Conservation (phyloP, 2,329 filamentous ascomycete species). For the Pseudocercospora fijiensis region DNA sequence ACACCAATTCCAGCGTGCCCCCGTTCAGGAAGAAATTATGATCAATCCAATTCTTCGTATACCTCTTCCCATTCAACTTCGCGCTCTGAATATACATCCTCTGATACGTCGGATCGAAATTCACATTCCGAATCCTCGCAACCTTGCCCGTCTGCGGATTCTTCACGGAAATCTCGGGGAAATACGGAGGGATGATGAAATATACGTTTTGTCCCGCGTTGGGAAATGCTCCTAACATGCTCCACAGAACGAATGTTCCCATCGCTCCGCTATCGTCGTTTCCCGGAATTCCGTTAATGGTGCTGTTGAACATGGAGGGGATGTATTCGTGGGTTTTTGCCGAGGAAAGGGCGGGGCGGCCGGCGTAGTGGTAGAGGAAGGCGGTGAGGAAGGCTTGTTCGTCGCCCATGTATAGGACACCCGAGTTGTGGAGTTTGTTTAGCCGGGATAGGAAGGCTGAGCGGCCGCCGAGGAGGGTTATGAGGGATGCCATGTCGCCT, state of each 20-base stretch:
- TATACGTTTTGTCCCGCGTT: constrained; percentile 63
- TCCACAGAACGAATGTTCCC: constrained; percentile 69
- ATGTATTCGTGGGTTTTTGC: constrained; percentile 59
- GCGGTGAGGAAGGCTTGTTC: constrained; percentile 35
- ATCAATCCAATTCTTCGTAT: constrained; percentile 64
- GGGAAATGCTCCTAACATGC: constrained; percentile 67
- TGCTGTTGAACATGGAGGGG: constrained; percentile 58
- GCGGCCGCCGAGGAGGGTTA: constrained; percentile 22
- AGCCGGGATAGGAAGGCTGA: constrained; percentile 36
- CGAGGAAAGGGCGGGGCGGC: constrained; percentile 62
- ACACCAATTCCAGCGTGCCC: constrained; percentile 62
- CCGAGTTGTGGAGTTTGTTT: constrained; percentile 62
- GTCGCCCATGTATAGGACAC: constrained; percentile 28
- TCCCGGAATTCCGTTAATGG: constrained; percentile 60
- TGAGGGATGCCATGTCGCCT: constrained; percentile 25
- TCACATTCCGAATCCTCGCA: constrained; percentile 49
- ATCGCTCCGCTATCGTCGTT: constrained; percentile 72
- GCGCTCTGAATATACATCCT: constrained; percentile 64
- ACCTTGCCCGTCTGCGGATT: constrained; percentile 56
- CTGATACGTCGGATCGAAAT: constrained; percentile 43
- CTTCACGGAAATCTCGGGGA: constrained; percentile 57
- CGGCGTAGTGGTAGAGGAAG: constrained; percentile 68
- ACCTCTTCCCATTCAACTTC: constrained; percentile 62
- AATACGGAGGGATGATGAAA: constrained; percentile 57
- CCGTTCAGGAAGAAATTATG: constrained; percentile 66